Base-by-base conservation (phyloP, 2,329 filamentous ascomycete species). In the Geosmithia morbida region DNA sequence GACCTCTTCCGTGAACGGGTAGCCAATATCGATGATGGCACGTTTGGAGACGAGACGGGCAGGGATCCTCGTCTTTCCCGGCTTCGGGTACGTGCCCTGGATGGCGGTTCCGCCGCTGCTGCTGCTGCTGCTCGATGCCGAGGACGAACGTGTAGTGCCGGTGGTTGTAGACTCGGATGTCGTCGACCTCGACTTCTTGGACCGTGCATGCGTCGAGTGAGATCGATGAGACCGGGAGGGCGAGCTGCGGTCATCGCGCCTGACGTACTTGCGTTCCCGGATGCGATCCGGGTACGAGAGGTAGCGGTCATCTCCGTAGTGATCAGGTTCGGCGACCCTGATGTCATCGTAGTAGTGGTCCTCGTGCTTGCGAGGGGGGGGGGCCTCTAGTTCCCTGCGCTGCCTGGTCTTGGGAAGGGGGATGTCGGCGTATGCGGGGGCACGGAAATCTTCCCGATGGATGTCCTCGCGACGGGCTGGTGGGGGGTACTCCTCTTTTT, bases 21-120 rank as follows among this genome's bases (percentile, higher is more conserved):
- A 95, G 13, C 85, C 83, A 14, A 94, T 71, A 52, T 95, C 86
- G 51, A 85, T 81, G 33, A 96, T 75, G 2, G 87, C 89, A 51
- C 82, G 75, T 60, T 85, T 83, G 53, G 85, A 85, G 14, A 94
- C 86, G 50, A 95, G 70, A 48, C 83, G 77, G 50, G 78, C 80
- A 1, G 89, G 89, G 61, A 96, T 88, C 55, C 85, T 80, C 14
- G 89, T 96, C 72, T 89, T 94, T 56, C 89, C 89, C 62, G 84
- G 88, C 66, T 85, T 85, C 10, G 84, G 83, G 53, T 85, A 87
- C 49, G 81, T 74, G 62, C 68, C 77, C 57, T 68, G 72, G n/a
- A 71, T 61, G 10, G 70, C 71, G 2, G 72, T 75, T 20, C 68
- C 69, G 18, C 68, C 69, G 49, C 63, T 69, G 51, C 66, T 72